Evolutionary conservation across 495 filamentous ascomycete species (phyloP).

Genomic region (Umbilicaria muhlenbergii): DNA sequence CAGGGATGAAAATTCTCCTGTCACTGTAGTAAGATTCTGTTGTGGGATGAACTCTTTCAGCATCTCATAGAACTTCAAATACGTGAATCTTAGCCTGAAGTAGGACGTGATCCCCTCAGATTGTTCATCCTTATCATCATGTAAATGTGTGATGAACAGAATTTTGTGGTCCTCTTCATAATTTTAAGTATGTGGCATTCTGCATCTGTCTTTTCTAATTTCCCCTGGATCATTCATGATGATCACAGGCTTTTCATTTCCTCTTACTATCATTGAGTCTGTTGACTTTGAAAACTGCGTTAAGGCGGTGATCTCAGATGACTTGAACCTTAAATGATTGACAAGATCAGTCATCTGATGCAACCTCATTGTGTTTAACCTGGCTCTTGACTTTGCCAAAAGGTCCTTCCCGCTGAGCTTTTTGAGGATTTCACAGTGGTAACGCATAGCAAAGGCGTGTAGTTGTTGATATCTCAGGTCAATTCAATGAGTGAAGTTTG

Average conservation of each 20-base stretch:
- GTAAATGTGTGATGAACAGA: slow-evolving; percentile 10
- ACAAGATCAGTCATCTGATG: slow-evolving; percentile 6
- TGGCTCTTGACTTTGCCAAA: not conserved
- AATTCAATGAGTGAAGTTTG: not conserved
- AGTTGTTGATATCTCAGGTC: slow-evolving; percentile 5
- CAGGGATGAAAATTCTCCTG: too few species aligned
- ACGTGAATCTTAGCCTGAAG: slow-evolving; percentile 8
- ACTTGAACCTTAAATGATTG: slow-evolving; percentile 3
- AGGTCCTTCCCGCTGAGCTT: not conserved
- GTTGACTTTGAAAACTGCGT: not conserved
- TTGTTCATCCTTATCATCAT: slow-evolving; percentile 3
- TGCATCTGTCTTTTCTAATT: slow-evolving; percentile 5
- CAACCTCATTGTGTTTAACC: slow-evolving; percentile 1
- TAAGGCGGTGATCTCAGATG: slow-evolving; percentile 3
- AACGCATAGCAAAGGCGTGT: slow-evolving; percentile 4
- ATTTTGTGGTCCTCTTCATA: too few species aligned
- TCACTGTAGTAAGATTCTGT: too few species aligned
- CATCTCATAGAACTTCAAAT: slow-evolving; percentile 11
- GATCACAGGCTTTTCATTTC: slow-evolving; percentile 6
- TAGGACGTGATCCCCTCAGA: slow-evolving; percentile 9
- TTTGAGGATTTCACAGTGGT: slow-evolving; percentile 3
- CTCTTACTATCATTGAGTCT: not conserved
- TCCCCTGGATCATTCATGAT: slow-evolving; percentile 3
- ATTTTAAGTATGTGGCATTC: slow-evolving; percentile 2
- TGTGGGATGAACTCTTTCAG: too few species aligned